Evolutionary conservation across 1,139 yeast genomes (phyloP), one percentile per base, ranked within the genome.

Genomic region (Candida anutae): DNA sequence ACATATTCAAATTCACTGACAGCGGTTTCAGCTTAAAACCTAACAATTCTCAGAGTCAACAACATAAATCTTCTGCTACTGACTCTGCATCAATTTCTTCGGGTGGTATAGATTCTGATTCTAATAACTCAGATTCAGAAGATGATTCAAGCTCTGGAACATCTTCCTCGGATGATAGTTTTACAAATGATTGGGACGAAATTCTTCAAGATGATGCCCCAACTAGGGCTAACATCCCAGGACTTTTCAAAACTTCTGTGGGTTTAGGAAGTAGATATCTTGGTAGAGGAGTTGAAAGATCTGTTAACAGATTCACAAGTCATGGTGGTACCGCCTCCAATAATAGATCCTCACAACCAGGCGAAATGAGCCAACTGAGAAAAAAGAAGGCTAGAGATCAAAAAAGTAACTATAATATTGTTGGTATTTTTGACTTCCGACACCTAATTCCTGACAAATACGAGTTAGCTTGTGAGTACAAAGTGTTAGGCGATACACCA

Each of bases 381-480:
- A 44, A 37, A 26, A 43, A 39, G 26, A 16, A 36, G 22, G 37
- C 33, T 15, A 34, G 44, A 27, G 15, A 40, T 14, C 46, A 45
- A 13, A 48, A 48, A 25, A 53, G 42, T 32, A 48, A 45, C 24
- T 65, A 53, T 36, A 83, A 82, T 41, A 50, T 71, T 15, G 78
- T 85, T 4, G 69, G 70, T 1, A 67, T 80, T 4, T 62, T 69
- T 34, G 93, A 87, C 48, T 80, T 80, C 48, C 59, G 71, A 15
- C 70, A 78, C 44, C 54, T 87, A 29, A 65, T 87, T 24, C 95
- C 95, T 0, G 81, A 87, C 16, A 77, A 80, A 37, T 66, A 70
- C 46, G 87, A 81, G 31, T 55, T 88, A 25, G 96, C 95, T 0
- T 58, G 69, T 18, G 90, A 81, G 38, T 88, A 87, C 48, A 60